Conservation (phyloP, 2,329 filamentous ascomycete species). For the Hypoxylon sp. region DNA sequence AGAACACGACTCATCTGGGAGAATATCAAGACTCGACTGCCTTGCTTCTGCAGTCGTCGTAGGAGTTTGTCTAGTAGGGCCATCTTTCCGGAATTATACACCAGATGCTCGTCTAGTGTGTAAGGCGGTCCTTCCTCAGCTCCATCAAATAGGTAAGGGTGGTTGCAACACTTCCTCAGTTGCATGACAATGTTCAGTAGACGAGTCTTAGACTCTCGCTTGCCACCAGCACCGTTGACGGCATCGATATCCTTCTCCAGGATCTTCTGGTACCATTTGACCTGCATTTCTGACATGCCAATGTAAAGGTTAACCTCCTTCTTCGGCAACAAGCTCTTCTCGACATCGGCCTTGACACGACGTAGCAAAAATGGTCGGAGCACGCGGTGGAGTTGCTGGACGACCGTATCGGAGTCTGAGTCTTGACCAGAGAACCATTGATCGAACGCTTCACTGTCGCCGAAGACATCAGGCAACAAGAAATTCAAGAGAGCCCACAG, state of each 20-base stretch:
- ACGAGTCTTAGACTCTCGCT: constrained; percentile 96
- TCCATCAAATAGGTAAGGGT: constrained; percentile 97
- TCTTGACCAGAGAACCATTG: constrained; percentile 97
- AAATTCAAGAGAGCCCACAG: constrained; percentile 98
- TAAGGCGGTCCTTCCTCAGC: constrained; percentile 97
- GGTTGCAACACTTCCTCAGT: constrained; percentile 97
- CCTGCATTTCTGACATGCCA: constrained; percentile 99
- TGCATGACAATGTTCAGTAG: constrained; percentile 99
- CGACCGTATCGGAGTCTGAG: constrained; percentile 92
- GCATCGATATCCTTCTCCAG: constrained; percentile 99
- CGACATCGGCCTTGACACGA: constrained; percentile 96
- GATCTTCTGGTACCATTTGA: constrained; percentile 99
- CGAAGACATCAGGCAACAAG: constrained; percentile 96
- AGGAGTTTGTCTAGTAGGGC: constrained; percentile 94
- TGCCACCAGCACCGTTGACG: constrained; percentile 95
- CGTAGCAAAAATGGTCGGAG: constrained; percentile 93
- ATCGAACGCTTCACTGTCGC: constrained; percentile 95
- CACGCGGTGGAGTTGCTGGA: constrained; percentile 94
- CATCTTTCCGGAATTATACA: constrained; percentile 98
- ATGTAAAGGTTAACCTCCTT: constrained; percentile 98
- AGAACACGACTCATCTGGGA: constrained; percentile 98
- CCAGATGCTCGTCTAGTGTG: constrained; percentile 95
- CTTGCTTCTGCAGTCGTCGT: constrained; percentile 84
- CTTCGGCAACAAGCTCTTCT: constrained; percentile 97
- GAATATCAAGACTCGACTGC: constrained; percentile 97